Conservation (phyloP, 176 grass and related monocot species). For the Oryza coarctata region DNA sequence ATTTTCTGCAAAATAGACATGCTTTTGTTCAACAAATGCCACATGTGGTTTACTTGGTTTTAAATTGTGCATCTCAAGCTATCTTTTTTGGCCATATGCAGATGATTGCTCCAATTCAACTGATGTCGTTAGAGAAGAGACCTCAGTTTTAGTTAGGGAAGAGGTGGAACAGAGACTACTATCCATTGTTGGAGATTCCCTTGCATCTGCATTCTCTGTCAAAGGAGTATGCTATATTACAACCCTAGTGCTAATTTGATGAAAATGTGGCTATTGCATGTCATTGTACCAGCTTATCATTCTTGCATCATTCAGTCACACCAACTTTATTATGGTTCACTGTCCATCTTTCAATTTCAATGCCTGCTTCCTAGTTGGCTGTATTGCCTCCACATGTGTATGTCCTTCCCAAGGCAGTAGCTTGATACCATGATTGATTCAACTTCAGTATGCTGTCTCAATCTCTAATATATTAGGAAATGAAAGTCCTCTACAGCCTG, state of each 20-base stretch:
- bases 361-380: background rate
- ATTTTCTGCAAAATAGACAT: background rate
- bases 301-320: background rate
- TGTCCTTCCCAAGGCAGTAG: background rate
- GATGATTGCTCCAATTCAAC: slow-evolving; percentile 41
- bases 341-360: background rate
- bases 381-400: background rate
- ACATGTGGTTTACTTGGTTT: background rate
- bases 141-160: slow-evolving; percentile 54
- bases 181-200: slow-evolving; percentile 60
- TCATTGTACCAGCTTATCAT: background rate
- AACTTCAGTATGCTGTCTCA: background rate
- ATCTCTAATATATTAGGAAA: background rate
- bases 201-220: slow-evolving; percentile 58
- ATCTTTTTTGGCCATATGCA: slow-evolving; percentile 28
- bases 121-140: slow-evolving; percentile 53
- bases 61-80: background rate
- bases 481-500: no score
- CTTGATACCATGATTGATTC: background rate
- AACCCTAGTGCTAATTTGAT: slow-evolving; percentile 6
- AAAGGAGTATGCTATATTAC: slow-evolving; percentile 57
- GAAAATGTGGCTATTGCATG: background rate
- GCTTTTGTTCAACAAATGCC: background rate
- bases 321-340: slow-evolving; percentile 10
- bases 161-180: slow-evolving; percentile 67